phyloP scores from a whole-genome alignment of 306 rosid genomes.

The Amphicarpaea edgeworthii region DNA sequence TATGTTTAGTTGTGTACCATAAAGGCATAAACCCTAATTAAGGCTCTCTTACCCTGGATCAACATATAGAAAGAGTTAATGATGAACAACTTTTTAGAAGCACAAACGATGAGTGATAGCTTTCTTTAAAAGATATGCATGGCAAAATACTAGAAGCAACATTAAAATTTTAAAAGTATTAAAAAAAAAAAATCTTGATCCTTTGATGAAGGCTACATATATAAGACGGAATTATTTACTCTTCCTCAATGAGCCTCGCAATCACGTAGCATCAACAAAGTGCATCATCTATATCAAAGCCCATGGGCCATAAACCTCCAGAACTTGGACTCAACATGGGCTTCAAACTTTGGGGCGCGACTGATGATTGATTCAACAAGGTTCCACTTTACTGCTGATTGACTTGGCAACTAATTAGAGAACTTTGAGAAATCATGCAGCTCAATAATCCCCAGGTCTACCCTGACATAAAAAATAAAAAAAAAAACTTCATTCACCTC shows the following conservation, averaged over 20 bases:
- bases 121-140: not conserved
- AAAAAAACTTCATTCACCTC: conserved; percentile 62
- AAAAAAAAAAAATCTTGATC: not conserved
- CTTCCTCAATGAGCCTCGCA: not conserved
- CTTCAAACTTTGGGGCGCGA: not conserved
- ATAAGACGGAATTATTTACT: not conserved
- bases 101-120: not conserved
- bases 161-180: not conserved
- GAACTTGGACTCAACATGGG: too few species aligned
- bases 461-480: conserved; percentile 16
- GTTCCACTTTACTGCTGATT: too few species aligned
- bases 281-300: not conserved
- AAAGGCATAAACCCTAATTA: too few species aligned
- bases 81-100: not conserved
- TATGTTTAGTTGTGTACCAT: too few species aligned
- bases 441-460: too few species aligned
- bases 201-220: not conserved
- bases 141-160: not conserved
- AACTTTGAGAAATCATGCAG: too few species aligned
- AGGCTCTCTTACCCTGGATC: too few species aligned
- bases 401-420: too few species aligned
- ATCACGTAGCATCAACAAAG: not conserved
- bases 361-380: too few species aligned
- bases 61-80: too few species aligned
- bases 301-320: not conserved